phyloP scores from a whole-genome alignment of 2,329 filamentous ascomycete species.

The Nannizziopsis arthrosporioides region DNA sequence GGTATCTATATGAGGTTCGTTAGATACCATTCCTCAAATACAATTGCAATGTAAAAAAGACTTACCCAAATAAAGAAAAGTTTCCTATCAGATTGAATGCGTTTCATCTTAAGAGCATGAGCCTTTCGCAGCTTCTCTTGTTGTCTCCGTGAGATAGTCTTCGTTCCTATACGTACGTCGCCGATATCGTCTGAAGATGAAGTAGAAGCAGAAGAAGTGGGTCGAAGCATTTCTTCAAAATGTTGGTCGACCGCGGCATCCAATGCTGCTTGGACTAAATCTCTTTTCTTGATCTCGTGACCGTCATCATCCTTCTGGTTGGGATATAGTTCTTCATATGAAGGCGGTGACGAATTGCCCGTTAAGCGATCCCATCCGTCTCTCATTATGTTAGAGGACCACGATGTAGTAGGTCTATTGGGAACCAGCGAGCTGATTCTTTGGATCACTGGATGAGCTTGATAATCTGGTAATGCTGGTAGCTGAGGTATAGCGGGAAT shows the following conservation, averaged over 20 bases:
- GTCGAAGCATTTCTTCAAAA: slow-evolving; percentile 25
- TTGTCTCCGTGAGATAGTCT: slow-evolving; percentile 35
- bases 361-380: slow-evolving; percentile 55
- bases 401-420: slow-evolving; percentile 46
- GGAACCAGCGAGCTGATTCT: slow-evolving; percentile 62
- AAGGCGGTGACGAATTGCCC: slow-evolving; percentile 48
- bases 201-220: slow-evolving; percentile 16
- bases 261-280: slow-evolving; percentile 32
- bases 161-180: slow-evolving; percentile 34
- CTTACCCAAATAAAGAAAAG: slow-evolving; percentile 46
- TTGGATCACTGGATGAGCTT: slow-evolving; percentile 59
- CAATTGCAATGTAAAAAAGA: slow-evolving; percentile 4
- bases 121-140: slow-evolving; percentile 38
- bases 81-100: slow-evolving; percentile 39
- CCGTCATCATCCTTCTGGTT: slow-evolving; percentile 28
- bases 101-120: slow-evolving; percentile 39
- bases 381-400: slow-evolving; percentile 22
- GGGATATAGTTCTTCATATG: slow-evolving; percentile 71
- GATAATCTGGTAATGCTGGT: slow-evolving; percentile 58
- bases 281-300: slow-evolving; percentile 33
- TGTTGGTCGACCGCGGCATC: slow-evolving; percentile 37
- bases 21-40: background rate
- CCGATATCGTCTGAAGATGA: slow-evolving; percentile 23
- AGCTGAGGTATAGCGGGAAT: slow-evolving; percentile 44
- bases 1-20: slow-evolving; percentile 32